Percentiles rank a stretch among this genome's conserved stretches.
Conservation (phyloP, 345 rosid genomes). For the Noccaea bulbosa region DNA sequence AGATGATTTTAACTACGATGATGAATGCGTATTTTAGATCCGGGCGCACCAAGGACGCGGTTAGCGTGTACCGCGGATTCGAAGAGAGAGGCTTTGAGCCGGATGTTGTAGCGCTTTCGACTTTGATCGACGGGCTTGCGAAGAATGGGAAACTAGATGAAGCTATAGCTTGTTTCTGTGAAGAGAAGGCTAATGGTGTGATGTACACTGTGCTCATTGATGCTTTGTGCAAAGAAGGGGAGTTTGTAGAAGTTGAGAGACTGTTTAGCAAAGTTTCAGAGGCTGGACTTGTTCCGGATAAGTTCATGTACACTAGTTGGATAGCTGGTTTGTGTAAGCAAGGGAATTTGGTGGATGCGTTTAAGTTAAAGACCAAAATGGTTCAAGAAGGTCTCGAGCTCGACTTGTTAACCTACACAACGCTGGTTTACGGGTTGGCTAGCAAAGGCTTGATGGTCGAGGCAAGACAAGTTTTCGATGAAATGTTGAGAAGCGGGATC, state of each 20-base stretch:
- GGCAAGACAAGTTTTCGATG: slow-evolving; percentile 52
- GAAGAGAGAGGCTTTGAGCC: slow-evolving; percentile 47
- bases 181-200: slow-evolving; percentile 50
- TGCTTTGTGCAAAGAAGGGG: slow-evolving; percentile 48
- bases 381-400: slow-evolving; percentile 51
- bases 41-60: slow-evolving; percentile 43
- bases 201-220: slow-evolving; percentile 50
- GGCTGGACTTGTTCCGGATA: slow-evolving; percentile 50
- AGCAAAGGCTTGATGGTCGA: slow-evolving; percentile 51
- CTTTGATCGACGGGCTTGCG: slow-evolving; percentile 52
- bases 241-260: slow-evolving; percentile 51
- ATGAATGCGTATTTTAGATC: slow-evolving; percentile 51
- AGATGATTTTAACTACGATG: slow-evolving; percentile 47
- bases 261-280: slow-evolving; percentile 44
- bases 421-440: slow-evolving; percentile 51
- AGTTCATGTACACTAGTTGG: slow-evolving; percentile 56
- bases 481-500: slow-evolving; percentile 47
- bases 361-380: slow-evolving; percentile 51
- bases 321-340: slow-evolving; percentile 54
- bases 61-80: slow-evolving; percentile 35
- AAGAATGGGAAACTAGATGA: slow-evolving; percentile 46
- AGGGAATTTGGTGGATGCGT: slow-evolving; percentile 51
- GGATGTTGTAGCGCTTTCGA: slow-evolving; percentile 49
- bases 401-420: slow-evolving; percentile 47
- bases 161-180: slow-evolving; percentile 50